Evolutionary conservation across 2,329 filamentous ascomycete species (phyloP).

Genomic region (Sporothrix pseudoabietina): DNA sequence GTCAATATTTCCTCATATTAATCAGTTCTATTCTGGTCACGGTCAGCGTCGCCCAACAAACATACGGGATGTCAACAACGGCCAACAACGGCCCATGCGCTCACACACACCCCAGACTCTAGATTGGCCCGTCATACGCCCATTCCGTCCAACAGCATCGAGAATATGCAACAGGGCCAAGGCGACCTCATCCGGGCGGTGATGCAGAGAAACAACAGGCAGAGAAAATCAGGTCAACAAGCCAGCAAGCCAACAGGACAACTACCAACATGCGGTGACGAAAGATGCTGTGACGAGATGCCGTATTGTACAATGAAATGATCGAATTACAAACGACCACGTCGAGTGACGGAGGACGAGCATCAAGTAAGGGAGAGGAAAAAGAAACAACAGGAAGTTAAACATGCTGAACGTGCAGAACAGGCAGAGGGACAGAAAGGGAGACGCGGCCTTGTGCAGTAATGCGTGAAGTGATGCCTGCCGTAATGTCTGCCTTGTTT

Average conservation of each 20-base stretch:
- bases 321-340: conserved; percentile 3
- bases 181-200: neutral
- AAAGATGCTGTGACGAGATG: neutral
- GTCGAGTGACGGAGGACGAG: neutral
- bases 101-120: neutral
- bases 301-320: neutral
- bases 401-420: neutral
- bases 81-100: neutral
- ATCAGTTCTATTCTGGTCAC: too few relatives aligned
- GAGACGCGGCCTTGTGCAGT: neutral
- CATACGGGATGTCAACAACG: neutral
- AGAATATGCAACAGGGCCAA: neutral
- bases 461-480: neutral
- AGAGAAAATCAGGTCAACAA: neutral
- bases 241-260: neutral
- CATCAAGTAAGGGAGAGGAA: neutral
- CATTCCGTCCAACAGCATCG: neutral
- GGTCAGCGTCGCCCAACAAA: neutral
- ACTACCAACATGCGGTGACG: neutral
- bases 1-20: too few relatives aligned
- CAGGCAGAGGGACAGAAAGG: neutral
- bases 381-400: neutral
- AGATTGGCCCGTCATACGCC: neutral
- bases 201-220: neutral
- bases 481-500: neutral